A percentile compares a stretch with the other conserved stretches of the same genome.
Evolutionary conservation across 225 moss, liverwort and hornwort genomes (phyloP).

Genomic region (Bryum argenteum): DNA sequence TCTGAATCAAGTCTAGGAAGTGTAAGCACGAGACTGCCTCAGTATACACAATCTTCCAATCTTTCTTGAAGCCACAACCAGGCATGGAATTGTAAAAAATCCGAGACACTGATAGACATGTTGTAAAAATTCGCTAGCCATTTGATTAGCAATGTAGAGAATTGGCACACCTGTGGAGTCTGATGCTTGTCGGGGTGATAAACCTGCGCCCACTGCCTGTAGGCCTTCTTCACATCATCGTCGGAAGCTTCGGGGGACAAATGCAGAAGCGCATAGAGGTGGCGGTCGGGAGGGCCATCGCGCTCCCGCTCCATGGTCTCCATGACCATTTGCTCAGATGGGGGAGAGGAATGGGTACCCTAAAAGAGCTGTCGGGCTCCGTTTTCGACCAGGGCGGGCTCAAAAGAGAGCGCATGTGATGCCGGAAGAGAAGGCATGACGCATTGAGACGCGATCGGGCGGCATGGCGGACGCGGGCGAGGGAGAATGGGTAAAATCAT

Average conservation of each 20-base stretch:
- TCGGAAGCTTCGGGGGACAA: conserved; percentile 92
- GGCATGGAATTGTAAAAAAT: background rate
- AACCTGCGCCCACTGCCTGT: conserved; percentile 94
- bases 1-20: conserved; percentile 3
- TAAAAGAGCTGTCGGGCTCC: background rate
- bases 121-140: background rate
- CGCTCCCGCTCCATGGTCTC: conserved; percentile 33
- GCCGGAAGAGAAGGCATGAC: background rate
- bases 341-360: background rate
- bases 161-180: conserved; percentile 64
- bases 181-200: conserved; percentile 99
- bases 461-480: background rate
- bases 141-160: background rate
- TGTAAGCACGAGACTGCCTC: background rate
- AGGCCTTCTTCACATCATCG: conserved; percentile 90
- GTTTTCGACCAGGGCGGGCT: background rate
- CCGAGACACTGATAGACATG: background rate
- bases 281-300: conserved; percentile 67
- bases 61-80: background rate
- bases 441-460: conserved; percentile 9
- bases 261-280: conserved; percentile 93
- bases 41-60: background rate
- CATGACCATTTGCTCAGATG: conserved; percentile 16
- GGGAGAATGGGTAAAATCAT: background rate
- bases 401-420: background rate